Percentiles rank a stretch among this genome's conserved stretches.
phyloP scores from a whole-genome alignment of 371 early-diverging fungal species.

The Mortierella sp. region DNA sequence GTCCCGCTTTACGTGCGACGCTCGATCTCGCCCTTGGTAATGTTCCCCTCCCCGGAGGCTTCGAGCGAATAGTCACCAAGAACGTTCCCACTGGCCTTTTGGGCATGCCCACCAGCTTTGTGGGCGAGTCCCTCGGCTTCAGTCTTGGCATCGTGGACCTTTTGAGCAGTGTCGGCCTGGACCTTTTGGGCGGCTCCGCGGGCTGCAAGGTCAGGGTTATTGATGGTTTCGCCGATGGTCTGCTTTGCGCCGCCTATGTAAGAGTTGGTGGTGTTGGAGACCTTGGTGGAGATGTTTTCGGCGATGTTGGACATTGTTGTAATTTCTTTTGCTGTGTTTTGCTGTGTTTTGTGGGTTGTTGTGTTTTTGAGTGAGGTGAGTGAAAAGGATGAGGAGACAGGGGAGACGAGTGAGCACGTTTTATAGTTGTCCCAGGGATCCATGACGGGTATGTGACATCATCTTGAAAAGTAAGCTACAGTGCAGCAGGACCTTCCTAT shows the following conservation, averaged over 20 bases:
- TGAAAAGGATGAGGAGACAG: background rate
- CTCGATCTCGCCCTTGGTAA: conserved; percentile 47
- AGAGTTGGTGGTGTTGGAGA: conserved; percentile 43
- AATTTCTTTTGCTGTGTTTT: background rate
- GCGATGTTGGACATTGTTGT: conserved; percentile 22
- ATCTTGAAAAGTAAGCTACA: background rate
- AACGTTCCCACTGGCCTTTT: conserved; percentile 57
- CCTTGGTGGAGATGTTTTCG: conserved; percentile 24
- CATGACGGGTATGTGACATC: background rate
- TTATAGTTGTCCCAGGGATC: background rate
- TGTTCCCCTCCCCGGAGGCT: conserved; percentile 59
- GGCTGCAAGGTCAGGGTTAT: conserved; percentile 32
- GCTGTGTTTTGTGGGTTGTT: background rate
- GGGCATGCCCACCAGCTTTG: conserved; percentile 57
- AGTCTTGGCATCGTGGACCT: conserved; percentile 35
- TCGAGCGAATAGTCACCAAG: conserved; percentile 58
- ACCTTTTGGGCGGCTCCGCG: conserved; percentile 46
- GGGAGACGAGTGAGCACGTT: background rate
- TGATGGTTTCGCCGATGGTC: conserved; percentile 39
- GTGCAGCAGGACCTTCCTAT: background rate
- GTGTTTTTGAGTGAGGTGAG: background rate
- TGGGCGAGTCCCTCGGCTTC: conserved; percentile 48
- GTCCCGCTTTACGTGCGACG: background rate
- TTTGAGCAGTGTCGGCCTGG: conserved; percentile 44
- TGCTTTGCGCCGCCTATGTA: conserved; percentile 56